Evolutionary conservation across 768 basidiomycete species (phyloP), one percentile per base, ranked within the genome.

Genomic region (Boletus fagicola): DNA sequence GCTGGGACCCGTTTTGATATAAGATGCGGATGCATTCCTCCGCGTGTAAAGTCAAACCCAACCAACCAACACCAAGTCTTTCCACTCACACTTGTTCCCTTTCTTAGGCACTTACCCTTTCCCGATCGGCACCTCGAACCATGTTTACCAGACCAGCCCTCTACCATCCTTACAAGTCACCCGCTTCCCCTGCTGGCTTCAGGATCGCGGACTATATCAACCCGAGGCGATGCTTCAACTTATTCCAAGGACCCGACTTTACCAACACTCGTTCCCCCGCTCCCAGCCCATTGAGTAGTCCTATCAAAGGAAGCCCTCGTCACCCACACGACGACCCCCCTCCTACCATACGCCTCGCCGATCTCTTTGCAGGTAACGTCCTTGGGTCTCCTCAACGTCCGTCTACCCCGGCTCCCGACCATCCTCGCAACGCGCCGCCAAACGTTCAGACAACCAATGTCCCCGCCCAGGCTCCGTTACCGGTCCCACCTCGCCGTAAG

Each of bases 151-250:
- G 58, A 11, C 60, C 57, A 24, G 33, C 40, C 5, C 24, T 31
- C 18, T 50, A 63, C 39, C 54, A 64, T 31, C 67, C 65, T 15
- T 59, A 59, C 46, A 68, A 58, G 33, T 31, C 26, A 8, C 18
- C 62, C 40, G n/a, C 38, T 11, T 59, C 52, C 22, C 62, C 70
- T 69, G 64, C 72, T 61, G 68, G 70, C 13, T 26, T 65, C 68
- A 71, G 68, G 65, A 36, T 67, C 31, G 35, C 42, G 15, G 56
- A 66, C 45, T 59, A 55, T 18, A 8, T 66, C 51, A 58, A 26
- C 20, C 68, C 56, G 5, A 60, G 20, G 53, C 61, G 49, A 26
- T 63, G 49, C 58, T 66, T 72, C 53, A 56, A 68, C 54, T 24
- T 57, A 13, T 68, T 68, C 30, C 57, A 51, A 22, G 55, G 45